Conservation (phyloP, 2,329 filamentous ascomycete genomes). For the Fusarium nisikadoi region DNA sequence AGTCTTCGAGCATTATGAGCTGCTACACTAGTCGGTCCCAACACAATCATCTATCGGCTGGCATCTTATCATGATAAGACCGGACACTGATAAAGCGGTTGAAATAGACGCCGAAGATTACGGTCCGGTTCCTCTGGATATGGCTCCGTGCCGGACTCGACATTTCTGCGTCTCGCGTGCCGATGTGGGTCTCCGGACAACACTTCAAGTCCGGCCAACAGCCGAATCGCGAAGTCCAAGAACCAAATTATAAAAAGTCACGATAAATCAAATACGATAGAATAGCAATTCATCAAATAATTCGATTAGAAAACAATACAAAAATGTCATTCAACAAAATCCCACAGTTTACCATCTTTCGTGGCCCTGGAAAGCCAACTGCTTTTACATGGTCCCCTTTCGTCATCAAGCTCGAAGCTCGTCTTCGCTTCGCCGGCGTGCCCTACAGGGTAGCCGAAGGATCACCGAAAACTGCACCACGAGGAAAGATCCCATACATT, state of each 20-base stretch:
- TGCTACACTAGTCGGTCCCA: neutral
- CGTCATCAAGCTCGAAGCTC: constrained; percentile 70
- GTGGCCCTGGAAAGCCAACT: constrained; percentile 57
- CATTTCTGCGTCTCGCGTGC: neutral
- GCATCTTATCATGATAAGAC: neutral
- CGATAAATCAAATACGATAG: neutral
- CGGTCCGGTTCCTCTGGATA: neutral
- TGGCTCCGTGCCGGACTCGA: constrained; percentile 3
- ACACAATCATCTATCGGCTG: neutral
- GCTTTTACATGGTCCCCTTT: constrained; percentile 69
- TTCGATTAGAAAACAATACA: neutral
- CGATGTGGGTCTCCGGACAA: constrained; percentile 17
- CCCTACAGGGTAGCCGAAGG: constrained; percentile 59
- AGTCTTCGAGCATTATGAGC: neutral
- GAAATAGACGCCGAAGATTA: neutral
- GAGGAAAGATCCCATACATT: constrained; percentile 71
- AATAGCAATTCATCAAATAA: no score
- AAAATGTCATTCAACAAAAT: constrained; percentile 2
- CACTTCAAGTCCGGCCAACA: constrained; percentile 2
- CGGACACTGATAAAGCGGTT: neutral
- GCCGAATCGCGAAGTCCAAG: neutral
- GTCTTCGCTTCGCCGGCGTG: constrained; percentile 64
- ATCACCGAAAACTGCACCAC: constrained; percentile 58
- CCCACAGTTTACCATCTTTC: constrained; percentile 53
- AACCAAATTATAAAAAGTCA: neutral